Base-by-base conservation (phyloP, 2,329 filamentous ascomycete genomes). In the Aureobasidium pullulans region DNA sequence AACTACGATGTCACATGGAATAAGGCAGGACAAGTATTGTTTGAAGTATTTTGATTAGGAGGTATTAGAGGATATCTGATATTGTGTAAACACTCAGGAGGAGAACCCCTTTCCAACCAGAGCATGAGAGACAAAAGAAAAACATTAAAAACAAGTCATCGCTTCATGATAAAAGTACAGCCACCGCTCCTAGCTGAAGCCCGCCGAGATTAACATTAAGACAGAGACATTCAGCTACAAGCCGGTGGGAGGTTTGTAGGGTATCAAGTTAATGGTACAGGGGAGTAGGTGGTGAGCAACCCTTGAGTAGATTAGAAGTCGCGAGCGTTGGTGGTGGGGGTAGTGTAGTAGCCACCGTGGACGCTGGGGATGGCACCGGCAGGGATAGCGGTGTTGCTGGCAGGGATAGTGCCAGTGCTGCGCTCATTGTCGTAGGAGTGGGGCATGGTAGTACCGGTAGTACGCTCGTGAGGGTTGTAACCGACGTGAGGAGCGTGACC, bases 341-440 rank as follows among this genome's bases (percentile, higher is more conserved):
- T 73, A 32, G 75, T 79, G 70, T 78, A 76, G 64, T 78, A 79
- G 7, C 75, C 74, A 37, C 71, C 64, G 60, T 70, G 69, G 0
- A 67, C 68, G n/a, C 66, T 52, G 19, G 48, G 48, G 23, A 52
- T 43, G 13, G 54, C 42, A 16, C 48, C 48, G 3, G 76, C 76
- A 11, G 50, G 37, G 23, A 43, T 15, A 6, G 31, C 34, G 28
- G 15, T 29, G n/a, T 19, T 42, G 13, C 2, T 6, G 15, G 19
- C 29, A 9, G 37, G 37, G 16, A 37, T 43, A 6, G 36, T 53
- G 13, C 23, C 34, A 16, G 36, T 36, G 8, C 16, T 49, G 10
- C 48, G 48, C 19, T 52, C 48, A 7, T 6, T 39, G 5, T 16
- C 39, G 29, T 56, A 44, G 11, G 40, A 15, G 10, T 23, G 1